These are phyloP conservation scores for Hymenotorrendiella dingleyae DNA, from an alignment of 2,329 filamentous ascomycete species.

Conservation along the genomic window DNA sequence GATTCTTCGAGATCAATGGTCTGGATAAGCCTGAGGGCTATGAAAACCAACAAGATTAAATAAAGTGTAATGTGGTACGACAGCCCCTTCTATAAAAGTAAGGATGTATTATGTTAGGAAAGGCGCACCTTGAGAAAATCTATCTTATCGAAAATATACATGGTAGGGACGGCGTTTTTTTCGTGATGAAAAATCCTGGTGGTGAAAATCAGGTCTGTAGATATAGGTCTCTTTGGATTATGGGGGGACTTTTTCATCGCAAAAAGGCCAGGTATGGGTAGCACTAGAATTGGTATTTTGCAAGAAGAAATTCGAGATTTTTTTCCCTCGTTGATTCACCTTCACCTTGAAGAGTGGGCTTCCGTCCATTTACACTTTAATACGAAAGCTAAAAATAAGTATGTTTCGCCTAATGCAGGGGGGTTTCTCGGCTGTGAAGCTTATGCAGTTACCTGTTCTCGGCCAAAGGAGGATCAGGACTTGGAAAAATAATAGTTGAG, in stretches of 20 bases:
- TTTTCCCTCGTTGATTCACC: too few relatives aligned
- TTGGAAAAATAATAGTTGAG: too few relatives aligned
- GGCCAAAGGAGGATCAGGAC: too few relatives aligned
- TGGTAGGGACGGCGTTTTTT: not conserved
- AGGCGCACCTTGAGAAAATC: not conserved
- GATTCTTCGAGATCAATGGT: conserved; percentile 78
- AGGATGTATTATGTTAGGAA: not conserved
- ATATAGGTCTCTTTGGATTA: not conserved
- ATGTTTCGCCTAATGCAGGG: too few relatives aligned
- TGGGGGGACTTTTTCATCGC: not conserved
- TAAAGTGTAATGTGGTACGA: not conserved
- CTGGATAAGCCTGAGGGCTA: conserved; percentile 81
- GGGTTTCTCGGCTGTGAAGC: too few relatives aligned
- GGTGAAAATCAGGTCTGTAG: not conserved
- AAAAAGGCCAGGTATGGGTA: conserved; percentile 1
- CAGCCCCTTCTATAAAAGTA: not conserved
- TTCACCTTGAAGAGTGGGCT: too few relatives aligned
- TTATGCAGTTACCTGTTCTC: too few relatives aligned
- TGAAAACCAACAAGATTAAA: conserved; percentile 59
- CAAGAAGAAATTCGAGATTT: too few relatives aligned
- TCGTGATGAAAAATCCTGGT: not conserved
- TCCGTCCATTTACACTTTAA: too few relatives aligned
- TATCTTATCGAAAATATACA: not conserved
- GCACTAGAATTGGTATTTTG: conserved; percentile 4
- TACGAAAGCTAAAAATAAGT: too few relatives aligned